Evolutionary conservation across 345 rosid species (phyloP).

Genomic region (Sisymbrium irio): DNA sequence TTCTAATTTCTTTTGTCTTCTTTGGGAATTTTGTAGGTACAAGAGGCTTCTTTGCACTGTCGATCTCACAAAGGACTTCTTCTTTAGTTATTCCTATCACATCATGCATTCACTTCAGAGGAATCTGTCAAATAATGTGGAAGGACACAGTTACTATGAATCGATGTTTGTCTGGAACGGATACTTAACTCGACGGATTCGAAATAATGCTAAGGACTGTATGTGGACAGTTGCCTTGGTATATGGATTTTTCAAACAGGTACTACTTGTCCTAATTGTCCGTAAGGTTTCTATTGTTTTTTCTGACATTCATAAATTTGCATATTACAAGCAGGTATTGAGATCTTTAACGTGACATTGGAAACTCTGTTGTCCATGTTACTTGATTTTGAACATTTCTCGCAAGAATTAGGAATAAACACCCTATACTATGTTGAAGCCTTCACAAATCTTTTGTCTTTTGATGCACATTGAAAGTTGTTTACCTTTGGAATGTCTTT

Average conservation of each 20-base stretch:
- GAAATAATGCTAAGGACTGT: slow-evolving; percentile 58
- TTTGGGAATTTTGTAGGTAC: slow-evolving; percentile 60
- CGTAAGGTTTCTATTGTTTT: not conserved
- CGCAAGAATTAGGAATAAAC: not conserved
- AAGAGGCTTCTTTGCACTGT: slow-evolving; percentile 91
- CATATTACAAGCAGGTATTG: slow-evolving; percentile 1
- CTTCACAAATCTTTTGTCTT: not conserved
- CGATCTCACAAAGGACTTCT: slow-evolving; percentile 96
- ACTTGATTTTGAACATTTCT: not conserved
- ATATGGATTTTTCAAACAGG: slow-evolving; percentile 97
- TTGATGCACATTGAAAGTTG: not conserved
- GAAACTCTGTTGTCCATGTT: not conserved
- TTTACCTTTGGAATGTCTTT: slow-evolving; percentile 14
- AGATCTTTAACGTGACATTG: not conserved
- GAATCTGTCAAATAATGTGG: slow-evolving; percentile 49
- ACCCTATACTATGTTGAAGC: slow-evolving; percentile 1
- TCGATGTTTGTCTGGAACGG: slow-evolving; percentile 96
- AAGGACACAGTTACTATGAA: slow-evolving; percentile 55
- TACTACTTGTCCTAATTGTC: slow-evolving; percentile 30
- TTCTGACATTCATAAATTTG: not conserved
- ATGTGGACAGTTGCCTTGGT: slow-evolving; percentile 94
- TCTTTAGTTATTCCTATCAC: slow-evolving; percentile 92
- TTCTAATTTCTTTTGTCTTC: slow-evolving; percentile 30
- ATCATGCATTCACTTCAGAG: slow-evolving; percentile 84
- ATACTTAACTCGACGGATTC: slow-evolving; percentile 73